Conservation (phyloP, 805 yeast species). For the Cyberlindnera suaveolens region DNA sequence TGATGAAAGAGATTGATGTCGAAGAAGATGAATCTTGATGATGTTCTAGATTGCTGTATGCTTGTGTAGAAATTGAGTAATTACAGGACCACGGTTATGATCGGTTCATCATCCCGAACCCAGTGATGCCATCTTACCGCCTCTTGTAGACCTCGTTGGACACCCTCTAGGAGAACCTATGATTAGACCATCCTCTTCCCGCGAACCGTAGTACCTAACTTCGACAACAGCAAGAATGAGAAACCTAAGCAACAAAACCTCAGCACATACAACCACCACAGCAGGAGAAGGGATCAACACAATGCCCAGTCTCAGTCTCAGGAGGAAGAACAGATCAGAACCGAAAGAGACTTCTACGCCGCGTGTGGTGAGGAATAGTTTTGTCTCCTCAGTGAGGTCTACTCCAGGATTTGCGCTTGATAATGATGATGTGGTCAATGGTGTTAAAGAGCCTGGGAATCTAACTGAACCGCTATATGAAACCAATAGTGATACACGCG, state of each 20-base stretch:
- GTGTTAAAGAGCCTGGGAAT: not conserved
- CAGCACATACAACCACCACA: not conserved
- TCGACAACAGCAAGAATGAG: no score
- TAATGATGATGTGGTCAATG: no score
- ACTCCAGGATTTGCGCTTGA: not conserved
- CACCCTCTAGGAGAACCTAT: no score
- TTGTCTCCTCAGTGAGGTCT: not conserved
- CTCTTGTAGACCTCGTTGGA: no score
- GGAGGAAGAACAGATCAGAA: not conserved
- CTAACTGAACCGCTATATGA: not conserved
- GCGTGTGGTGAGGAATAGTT: not conserved
- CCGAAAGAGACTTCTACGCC: not conserved
- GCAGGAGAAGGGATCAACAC: not conserved
- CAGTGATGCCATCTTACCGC: no score
- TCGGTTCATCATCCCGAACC: no score
- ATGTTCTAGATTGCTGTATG: no score
- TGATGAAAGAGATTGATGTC: slow-evolving; percentile 47
- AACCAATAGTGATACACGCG: not conserved
- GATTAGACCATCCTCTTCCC: no score
- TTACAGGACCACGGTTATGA: no score
- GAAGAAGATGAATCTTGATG: slow-evolving; percentile 7
- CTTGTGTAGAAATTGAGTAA: no score
- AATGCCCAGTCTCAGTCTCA: not conserved
- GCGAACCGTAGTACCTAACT: no score
- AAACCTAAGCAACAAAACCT: no score